Evolutionary conservation across 306 rosid species (phyloP), one percentile per base, ranked within the genome.

Genomic region (Sindora glabra): DNA sequence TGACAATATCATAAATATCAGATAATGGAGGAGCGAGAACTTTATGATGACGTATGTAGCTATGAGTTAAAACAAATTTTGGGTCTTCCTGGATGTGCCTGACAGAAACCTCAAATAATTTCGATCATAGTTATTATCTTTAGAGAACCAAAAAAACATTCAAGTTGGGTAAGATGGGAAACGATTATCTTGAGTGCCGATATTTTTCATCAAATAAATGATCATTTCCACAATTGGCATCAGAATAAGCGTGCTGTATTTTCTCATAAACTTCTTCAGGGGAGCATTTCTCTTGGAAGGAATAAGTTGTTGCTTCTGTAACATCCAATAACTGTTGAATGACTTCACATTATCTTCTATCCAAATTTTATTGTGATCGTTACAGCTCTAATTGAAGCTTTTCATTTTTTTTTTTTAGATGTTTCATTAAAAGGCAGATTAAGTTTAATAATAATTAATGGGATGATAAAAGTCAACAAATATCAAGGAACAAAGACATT

Each of bases 321-420:
- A 94, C 97, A 9, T 89, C 94, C 72, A 94, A 42, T 59, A 94
- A 79, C 51, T 81, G 95, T 71, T 89, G 97, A 71, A 94, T 94
- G 57, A 94, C 90, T 79, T 94, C 84, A 72, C 99, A 94, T 74
- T 94, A 89, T 80, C 59, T 67, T 73, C 86, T 79, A 72, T 94
- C 96, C 64, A 74, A 62, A 79, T 72, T 71, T 63, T 84, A 89
- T 76, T 89, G 99, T 1, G 99, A 94, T 17, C 94, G 78, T 42
- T 80, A 90, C 30, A 94, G 86, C 83, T 94, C 99, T 37, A 86
- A 70, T 49, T 84, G 86, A 71, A 94, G 99, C 74, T 89, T 94
- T 79, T 94, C 95, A 58, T 79, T 94, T 81, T 94, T 97, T 65
- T 86, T 89, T n/a, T 64, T 68, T 74, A 44, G 89, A 83, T 2